A percentile compares a stretch with the other conserved stretches of the same genome.
phyloP scores from a whole-genome alignment of 2,329 filamentous ascomycete species.

The Bisporella sp. region DNA sequence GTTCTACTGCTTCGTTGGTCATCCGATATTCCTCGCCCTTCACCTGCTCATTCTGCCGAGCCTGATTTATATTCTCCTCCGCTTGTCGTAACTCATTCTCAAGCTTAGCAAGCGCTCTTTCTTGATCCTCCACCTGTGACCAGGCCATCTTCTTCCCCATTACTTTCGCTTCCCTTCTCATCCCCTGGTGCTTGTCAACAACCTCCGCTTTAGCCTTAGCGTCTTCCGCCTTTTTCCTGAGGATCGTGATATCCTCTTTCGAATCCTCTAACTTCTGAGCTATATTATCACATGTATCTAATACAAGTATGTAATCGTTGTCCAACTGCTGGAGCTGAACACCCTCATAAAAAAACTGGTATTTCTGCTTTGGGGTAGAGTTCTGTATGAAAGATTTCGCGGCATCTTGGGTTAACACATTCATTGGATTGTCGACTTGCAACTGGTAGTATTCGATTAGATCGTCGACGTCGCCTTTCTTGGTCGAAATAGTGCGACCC shows the following conservation, averaged over 20 bases:
- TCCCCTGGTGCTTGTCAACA: slow-evolving; percentile 57
- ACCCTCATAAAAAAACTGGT: slow-evolving; percentile 92
- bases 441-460: slow-evolving; percentile 90
- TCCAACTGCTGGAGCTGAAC: slow-evolving; percentile 90
- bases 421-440: slow-evolving; percentile 95
- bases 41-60: slow-evolving; percentile 41
- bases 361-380: slow-evolving; percentile 77
- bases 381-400: slow-evolving; percentile 88
- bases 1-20: slow-evolving; percentile 29
- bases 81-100: slow-evolving; percentile 26
- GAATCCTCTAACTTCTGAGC: slow-evolving; percentile 55
- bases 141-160: slow-evolving; percentile 69
- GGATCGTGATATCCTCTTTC: slow-evolving; percentile 52
- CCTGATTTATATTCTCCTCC: slow-evolving; percentile 31
- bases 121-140: slow-evolving; percentile 76
- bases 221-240: slow-evolving; percentile 52
- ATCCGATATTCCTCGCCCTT: slow-evolving; percentile 32
- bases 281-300: slow-evolving; percentile 69
- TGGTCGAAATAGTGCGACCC: slow-evolving; percentile 68
- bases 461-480: slow-evolving; percentile 81
- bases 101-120: slow-evolving; percentile 43
- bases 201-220: slow-evolving; percentile 58
- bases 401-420: slow-evolving; percentile 90
- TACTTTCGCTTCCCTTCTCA: slow-evolving; percentile 53
- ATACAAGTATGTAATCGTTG: slow-evolving; percentile 80